Evolutionary conservation across 2,329 filamentous ascomycete genomes (phyloP), one percentile per base, ranked within the genome.

Genomic region (Cordyceps militaris): DNA sequence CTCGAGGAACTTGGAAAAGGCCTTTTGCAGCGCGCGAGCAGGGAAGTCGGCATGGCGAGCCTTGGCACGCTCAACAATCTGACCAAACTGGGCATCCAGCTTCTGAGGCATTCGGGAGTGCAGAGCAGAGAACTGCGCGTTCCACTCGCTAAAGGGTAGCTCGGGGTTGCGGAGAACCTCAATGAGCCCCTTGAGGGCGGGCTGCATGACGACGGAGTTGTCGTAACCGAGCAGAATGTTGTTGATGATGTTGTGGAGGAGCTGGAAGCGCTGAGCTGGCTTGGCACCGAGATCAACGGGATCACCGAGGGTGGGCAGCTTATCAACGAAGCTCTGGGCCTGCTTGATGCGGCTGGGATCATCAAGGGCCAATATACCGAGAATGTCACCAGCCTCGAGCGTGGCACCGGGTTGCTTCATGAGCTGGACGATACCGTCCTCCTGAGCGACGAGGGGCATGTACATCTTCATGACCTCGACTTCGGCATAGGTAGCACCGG

Each of bases 381-480:
- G 84, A 60, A 99, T 97, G 71, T 99, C 94, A 73, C 94, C 94
- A 70, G 94, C 94, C 73, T 97, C 92, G 49, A 99, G 88, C 19
- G 91, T 95, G n/a, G 94, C 89, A 72, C 94, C 94, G 62, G 94
- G 94, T 77, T 97, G 94, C 84, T 99, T 99, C 80, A 99, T 96
- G 67, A 99, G 84, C 77, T 97, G 94, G 58, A 99, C 93, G 56
- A 96, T 83, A 79, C 94, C 94, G 66, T 96, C 94, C 73, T 99
- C 94, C 70, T 92, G 88, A 3, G 94, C 89, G 61, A 99, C 83
- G 57, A 99, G 81, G 68, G 94, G 94, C 94, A 99, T 99, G 82
- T 97, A 97, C 94, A 99, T 99, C 83, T 99, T 99, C 94, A 99
- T 99, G 75, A 99, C 94, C 76, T 99, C 94, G 42, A 99, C 93